phyloP scores from a whole-genome alignment of 1,284 basidiomycete species.

The Xerocomus minutiporus region DNA sequence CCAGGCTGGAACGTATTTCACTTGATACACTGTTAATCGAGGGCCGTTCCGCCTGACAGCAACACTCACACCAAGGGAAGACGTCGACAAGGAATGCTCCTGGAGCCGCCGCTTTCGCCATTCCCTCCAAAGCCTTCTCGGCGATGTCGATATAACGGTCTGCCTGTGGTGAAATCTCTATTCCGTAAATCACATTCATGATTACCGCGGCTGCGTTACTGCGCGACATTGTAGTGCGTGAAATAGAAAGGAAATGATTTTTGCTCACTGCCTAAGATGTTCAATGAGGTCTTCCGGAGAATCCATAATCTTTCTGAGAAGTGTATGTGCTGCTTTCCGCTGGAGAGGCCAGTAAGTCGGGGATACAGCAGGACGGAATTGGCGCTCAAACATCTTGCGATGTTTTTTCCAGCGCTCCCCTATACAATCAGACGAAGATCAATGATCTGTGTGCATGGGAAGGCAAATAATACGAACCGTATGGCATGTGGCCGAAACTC shows the following conservation, averaged over 20 bases:
- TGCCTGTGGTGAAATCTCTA: constrained; percentile 31
- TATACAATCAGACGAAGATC: constrained; percentile 8
- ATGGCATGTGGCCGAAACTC: constrained; percentile 49
- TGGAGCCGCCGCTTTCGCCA: constrained; percentile 35
- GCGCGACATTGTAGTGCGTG: not conserved
- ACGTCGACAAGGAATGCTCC: constrained; percentile 38
- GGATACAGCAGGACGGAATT: constrained; percentile 39
- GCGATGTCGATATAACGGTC: constrained; percentile 38
- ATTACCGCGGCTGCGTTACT: constrained; percentile 41
- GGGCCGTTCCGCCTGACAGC: not conserved
- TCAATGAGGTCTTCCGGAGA: constrained; percentile 37
- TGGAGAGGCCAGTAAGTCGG: constrained; percentile 39
- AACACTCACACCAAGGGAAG: constrained; percentile 30
- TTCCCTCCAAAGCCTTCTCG: constrained; percentile 35
- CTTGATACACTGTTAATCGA: constrained; percentile 16
- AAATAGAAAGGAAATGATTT: not conserved
- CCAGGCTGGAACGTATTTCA: constrained; percentile 31
- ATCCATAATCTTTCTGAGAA: constrained; percentile 38
- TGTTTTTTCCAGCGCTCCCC: constrained; percentile 47
- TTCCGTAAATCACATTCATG: constrained; percentile 39
- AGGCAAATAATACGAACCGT: constrained; percentile 31
- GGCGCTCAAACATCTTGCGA: constrained; percentile 44
- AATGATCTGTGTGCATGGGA: not conserved
- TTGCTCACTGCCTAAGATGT: constrained; percentile 42
- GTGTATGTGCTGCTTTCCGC: constrained; percentile 35